These are phyloP conservation scores for Trichomonas tenax DNA, from an alignment of 208 protist species.

Conservation along the genomic window DNA sequence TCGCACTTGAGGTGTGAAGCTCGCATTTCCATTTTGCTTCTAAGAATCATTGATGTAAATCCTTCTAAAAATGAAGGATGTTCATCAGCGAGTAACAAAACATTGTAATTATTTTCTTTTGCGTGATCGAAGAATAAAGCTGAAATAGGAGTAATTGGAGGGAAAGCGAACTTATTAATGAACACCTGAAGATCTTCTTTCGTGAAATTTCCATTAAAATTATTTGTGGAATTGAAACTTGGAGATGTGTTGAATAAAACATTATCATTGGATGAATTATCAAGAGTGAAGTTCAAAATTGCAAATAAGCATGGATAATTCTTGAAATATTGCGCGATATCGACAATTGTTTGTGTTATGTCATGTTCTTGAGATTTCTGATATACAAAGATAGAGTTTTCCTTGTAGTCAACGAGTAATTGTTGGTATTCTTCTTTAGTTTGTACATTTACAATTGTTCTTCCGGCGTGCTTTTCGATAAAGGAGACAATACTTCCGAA, in stretches of 20 bases:
- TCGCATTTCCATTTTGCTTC: neutral
- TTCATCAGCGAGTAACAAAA: neutral
- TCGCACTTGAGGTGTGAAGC: neutral
- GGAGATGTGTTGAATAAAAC: neutral
- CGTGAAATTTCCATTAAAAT: neutral
- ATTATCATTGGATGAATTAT: neutral
- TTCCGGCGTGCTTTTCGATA: neutral
- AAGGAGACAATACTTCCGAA: neutral
- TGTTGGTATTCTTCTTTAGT: neutral
- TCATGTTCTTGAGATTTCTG: neutral
- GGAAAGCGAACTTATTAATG: neutral
- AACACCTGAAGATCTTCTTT: neutral
- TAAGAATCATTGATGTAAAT: neutral
- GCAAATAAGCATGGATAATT: neutral
- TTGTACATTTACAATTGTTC: neutral
- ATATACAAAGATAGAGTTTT: neutral
- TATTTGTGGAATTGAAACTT: neutral
- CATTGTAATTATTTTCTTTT: neutral
- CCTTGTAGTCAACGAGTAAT: neutral
- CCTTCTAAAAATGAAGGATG: neutral
- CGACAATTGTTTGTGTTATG: neutral
- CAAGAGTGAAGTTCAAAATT: neutral
- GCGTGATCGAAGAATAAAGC: neutral
- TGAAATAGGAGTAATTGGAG: neutral
- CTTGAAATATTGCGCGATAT: neutral